Conservation (phyloP, 371 early-diverging fungal species). For the Chytridiales sp. region DNA sequence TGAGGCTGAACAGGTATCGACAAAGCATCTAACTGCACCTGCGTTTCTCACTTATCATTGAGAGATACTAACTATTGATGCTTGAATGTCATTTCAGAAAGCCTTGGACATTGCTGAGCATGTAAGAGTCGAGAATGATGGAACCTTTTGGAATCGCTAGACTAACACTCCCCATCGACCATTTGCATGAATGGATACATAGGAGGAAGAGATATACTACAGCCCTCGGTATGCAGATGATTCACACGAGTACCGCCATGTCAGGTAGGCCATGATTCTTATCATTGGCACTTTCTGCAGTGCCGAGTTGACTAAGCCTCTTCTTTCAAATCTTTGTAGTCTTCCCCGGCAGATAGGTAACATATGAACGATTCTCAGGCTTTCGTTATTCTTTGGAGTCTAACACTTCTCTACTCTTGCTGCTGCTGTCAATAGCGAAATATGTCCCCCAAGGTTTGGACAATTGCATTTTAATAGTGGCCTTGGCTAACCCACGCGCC, state of each 20-base stretch:
- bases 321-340: conserved; percentile 6
- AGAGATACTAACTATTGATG: too few species aligned
- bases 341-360: conserved; percentile 33
- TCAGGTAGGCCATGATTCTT: conserved; percentile 16
- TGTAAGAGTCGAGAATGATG: too few species aligned
- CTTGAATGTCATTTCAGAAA: too few species aligned
- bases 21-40: too few species aligned
- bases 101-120: too few species aligned
- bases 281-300: not conserved
- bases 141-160: too few species aligned
- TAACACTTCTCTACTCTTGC: not conserved
- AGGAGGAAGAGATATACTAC: conserved; percentile 31
- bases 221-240: conserved; percentile 35
- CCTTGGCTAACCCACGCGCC: not conserved
- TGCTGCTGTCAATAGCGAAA: conserved; percentile 7
- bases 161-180: too few species aligned
- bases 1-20: too few species aligned
- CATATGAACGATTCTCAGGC: not conserved
- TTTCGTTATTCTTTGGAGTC: not conserved
- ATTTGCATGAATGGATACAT: too few species aligned
- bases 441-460: conserved; percentile 30
- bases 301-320: not conserved
- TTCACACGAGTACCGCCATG: conserved; percentile 36
- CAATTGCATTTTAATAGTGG: not conserved
- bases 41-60: too few species aligned